Conservation (phyloP, 1,284 basidiomycete genomes). For the Malassezia slooffiae region DNA sequence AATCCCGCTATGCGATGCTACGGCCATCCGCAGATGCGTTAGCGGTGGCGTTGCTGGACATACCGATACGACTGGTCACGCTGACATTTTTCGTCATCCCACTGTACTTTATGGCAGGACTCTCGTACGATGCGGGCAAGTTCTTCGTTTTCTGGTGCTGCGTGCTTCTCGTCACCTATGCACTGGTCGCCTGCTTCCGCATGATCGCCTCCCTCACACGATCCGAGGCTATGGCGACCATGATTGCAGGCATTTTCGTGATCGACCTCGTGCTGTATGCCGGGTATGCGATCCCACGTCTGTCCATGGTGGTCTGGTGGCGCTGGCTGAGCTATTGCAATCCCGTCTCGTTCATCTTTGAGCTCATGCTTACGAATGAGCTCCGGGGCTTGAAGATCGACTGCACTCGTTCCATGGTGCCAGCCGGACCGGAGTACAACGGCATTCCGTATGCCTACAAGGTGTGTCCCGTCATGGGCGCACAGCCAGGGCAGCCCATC, state of each 20-base stretch:
- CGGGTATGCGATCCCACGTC: conserved; percentile 32
- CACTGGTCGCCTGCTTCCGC: conserved; percentile 29
- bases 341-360: conserved; percentile 63
- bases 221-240: conserved; percentile 28
- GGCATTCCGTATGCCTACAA: conserved; percentile 17
- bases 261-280: conserved; percentile 27
- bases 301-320: conserved; percentile 71
- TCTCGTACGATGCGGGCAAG: conserved; percentile 18
- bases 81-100: conserved; percentile 47
- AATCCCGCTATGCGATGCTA: conserved; percentile 37
- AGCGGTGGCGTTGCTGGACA: conserved; percentile 41
- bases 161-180: conserved; percentile 27
- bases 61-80: conserved; percentile 48
- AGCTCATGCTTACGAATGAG: conserved; percentile 54
- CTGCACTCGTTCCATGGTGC: conserved; percentile 22
- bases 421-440: conserved; percentile 19
- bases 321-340: conserved; percentile 55
- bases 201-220: conserved; percentile 28
- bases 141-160: conserved; percentile 54
- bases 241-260: conserved; percentile 34
- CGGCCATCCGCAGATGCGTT: conserved; percentile 36
- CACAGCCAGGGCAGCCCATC: conserved; percentile 43
- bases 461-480: conserved; percentile 50
- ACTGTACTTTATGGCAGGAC: conserved; percentile 43
- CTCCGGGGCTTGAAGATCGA: conserved; percentile 42